Conservation (phyloP, 1,284 basidiomycete species). For the Tilletiopsis washingtonensis region DNA sequence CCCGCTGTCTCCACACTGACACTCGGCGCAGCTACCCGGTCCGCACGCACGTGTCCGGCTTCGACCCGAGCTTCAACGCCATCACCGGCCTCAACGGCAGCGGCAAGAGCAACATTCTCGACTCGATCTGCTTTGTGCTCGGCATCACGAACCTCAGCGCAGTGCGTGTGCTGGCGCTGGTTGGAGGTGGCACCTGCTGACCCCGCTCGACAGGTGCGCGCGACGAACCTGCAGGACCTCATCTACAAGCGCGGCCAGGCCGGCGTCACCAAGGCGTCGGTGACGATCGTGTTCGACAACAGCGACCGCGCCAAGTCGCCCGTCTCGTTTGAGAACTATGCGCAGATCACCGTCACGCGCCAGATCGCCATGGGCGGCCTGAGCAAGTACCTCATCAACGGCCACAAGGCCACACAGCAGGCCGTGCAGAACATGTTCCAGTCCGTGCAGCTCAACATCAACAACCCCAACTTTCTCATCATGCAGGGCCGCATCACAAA, state of each 20-base stretch:
- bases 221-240: conserved; percentile 90
- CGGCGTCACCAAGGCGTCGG: conserved; percentile 91
- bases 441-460: conserved; percentile 96
- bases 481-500: conserved; percentile 77
- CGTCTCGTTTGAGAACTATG: conserved; percentile 69
- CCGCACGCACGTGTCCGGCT: conserved; percentile 84
- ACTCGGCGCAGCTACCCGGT: conserved; percentile 62
- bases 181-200: conserved; percentile 1
- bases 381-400: conserved; percentile 95
- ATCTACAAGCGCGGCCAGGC: conserved; percentile 98
- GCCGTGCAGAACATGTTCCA: conserved; percentile 89
- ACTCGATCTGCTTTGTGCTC: conserved; percentile 46
- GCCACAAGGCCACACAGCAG: conserved; percentile 85
- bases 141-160: conserved; percentile 41
- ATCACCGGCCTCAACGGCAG: conserved; percentile 87
- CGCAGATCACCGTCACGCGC: conserved; percentile 91
- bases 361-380: conserved; percentile 93
- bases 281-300: conserved; percentile 98
- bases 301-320: conserved; percentile 83
- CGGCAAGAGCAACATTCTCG: conserved; percentile 54
- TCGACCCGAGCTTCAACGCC: conserved; percentile 93
- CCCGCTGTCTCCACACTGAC: neutral
- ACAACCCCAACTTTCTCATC: conserved; percentile 98
- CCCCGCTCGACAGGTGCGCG: conserved; percentile 56
- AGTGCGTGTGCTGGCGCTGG: too few relatives aligned